A percentile compares a stretch with the other conserved stretches of the same genome.
These are phyloP conservation scores for Microsporum ferrugineum DNA, from an alignment of 2,329 filamentous ascomycete genomes.

Conservation along the genomic window DNA sequence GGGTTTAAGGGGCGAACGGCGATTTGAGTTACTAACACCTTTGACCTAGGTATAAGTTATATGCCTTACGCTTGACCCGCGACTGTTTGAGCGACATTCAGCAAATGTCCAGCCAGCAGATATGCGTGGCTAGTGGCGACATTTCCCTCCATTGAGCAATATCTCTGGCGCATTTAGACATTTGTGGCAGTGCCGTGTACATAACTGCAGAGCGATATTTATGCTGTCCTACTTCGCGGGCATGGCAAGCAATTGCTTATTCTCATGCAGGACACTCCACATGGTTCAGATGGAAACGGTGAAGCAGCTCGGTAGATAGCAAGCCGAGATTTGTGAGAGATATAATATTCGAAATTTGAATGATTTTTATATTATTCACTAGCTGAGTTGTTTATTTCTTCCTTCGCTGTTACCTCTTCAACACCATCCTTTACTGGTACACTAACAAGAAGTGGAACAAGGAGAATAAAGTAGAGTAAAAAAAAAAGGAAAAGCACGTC, in stretches of 20 bases:
- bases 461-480: neutral
- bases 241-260: neutral
- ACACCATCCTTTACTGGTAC: neutral
- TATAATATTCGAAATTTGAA: neutral
- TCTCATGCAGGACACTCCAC: neutral
- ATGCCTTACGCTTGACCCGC: neutral
- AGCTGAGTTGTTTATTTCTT: neutral
- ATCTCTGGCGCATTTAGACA: neutral
- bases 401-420: neutral
- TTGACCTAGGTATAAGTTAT: neutral
- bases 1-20: neutral
- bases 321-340: neutral
- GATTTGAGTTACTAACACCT: neutral
- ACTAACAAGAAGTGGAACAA: neutral
- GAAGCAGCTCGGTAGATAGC: neutral
- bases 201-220: neutral
- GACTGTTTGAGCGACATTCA: neutral
- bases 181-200: neutral
- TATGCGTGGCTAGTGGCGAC: neutral
- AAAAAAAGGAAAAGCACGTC: neutral
- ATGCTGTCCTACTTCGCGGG: neutral
- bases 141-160: neutral
- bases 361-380: neutral
- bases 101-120: neutral
- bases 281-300: neutral